Evolutionary conservation across 148 eudicot species (phyloP), one percentile per base, ranked within the genome.

Genomic region (Nepenthes gracilis): DNA sequence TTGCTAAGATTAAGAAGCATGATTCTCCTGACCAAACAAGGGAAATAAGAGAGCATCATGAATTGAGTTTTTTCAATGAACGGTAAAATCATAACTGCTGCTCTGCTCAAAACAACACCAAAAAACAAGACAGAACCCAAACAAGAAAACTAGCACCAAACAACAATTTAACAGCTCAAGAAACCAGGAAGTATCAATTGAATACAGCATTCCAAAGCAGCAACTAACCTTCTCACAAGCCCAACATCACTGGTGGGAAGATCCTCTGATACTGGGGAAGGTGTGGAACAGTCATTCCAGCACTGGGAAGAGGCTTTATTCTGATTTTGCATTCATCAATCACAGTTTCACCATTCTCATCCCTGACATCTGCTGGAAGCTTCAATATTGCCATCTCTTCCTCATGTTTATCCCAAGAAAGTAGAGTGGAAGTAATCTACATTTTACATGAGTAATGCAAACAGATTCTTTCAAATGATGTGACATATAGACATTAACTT

Each of bases 291-390:
- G 59, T 72, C 68, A 80, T 94, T 71, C 84, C 83, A 58, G 66
- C 71, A 81, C 86, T 85, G 2, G 88, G 99, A 66, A 89, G 77
- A 55, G 97, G 86, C 77, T 81, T 75, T 63, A 94, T 94, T 80
- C 99, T 80, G 61, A 94, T 94, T 80, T 89, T 94, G 37, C 99
- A 92, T 77, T 94, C 99, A 72, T 85, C 92, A 69, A 89, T 81
- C 37, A 80, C 72, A 60, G 97, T 94, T 74, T 87, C 99, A 57
- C 99, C 99, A 81, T 89, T 89, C 81, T 94, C 99, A 71, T 94
- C 97, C 59, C 99, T 97, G 83, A 94, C 99, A 94, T 94, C 99
- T 11, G 88, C 81, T 51, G 97, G 99, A 72, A 94, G 97, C 80
- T 94, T 94, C 12, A 71, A 74, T 63, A 81, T 81, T 58, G 99